Evolutionary conservation across 2,329 filamentous ascomycete species (phyloP), one percentile per base, ranked within the genome.

Genomic region (Lasiodiplodia gonubiensis): DNA sequence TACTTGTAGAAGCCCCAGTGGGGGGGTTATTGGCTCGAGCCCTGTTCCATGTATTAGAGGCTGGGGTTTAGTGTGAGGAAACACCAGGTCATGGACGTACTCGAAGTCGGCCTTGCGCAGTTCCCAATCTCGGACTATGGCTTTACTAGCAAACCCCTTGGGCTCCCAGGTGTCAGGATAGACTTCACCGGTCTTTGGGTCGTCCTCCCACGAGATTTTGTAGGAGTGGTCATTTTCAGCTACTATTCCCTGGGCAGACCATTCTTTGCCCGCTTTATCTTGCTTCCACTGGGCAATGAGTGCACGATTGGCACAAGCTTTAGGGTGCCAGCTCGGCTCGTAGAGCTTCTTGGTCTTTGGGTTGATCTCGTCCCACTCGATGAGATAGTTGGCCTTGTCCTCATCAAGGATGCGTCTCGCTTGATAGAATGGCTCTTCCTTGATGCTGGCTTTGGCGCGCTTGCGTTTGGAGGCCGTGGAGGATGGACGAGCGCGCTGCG

Each of bases 341-440:
- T 83, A 89, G 1, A 70, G 69, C 69, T 82, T 73, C n/a, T 84
- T 85, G 39, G 85, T 86, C 2, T 71, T 69, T 21, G 80, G 76
- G 71, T 88, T 77, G 3, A 21, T 27, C 67, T 84, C 82, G 55
- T 80, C 82, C 88, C 88, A 89, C 71, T 88, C 83, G 64, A 89
- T 82, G 3, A 81, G 73, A 70, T 88, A 90, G 16, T 79, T 69
- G 14, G 74, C 73, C 25, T 72, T 72, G n/a, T 23, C 71, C 54
- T 79, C 77, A 42, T 72, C 68, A n/a, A 81, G 69, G 49, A 81
- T 80, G 10, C 65, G 69, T 16, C 11, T 59, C 1, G 64, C 64
- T 16, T 7, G 10, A 39, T 33, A 60, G 23, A 30, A 2, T 10
- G 2, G 54, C 11, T 23, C 48, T 5, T 3, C 12, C 14, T 48